phyloP scores from a whole-genome alignment of 805 yeast species.

The Maudiozyma barnettii region DNA sequence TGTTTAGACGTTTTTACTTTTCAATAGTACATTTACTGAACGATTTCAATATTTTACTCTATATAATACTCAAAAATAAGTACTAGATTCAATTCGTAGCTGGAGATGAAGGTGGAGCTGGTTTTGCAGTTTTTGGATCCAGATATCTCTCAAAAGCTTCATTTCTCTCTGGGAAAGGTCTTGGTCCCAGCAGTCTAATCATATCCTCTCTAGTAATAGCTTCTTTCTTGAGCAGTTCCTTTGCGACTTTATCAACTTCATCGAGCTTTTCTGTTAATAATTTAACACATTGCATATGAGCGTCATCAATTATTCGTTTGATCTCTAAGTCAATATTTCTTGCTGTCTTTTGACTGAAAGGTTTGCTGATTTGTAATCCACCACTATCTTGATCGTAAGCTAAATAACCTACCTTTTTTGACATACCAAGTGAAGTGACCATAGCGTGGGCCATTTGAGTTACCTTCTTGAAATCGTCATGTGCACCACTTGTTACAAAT shows the following conservation, averaged over 20 bases:
- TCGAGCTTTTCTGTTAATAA: constrained; percentile 56
- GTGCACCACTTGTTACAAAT: constrained; percentile 85
- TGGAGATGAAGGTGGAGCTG: constrained; percentile 5
- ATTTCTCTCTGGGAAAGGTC: constrained; percentile 85
- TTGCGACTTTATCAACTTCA: constrained; percentile 79
- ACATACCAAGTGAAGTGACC: constrained; percentile 86
- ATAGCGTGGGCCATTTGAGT: constrained; percentile 82
- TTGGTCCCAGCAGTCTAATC: constrained; percentile 79
- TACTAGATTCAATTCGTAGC: constrained; percentile 4
- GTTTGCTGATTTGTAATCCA: constrained; percentile 55
- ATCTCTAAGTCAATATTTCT: constrained; percentile 74
- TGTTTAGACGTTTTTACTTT: no score
- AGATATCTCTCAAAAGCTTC: constrained; percentile 89
- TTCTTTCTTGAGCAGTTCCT: constrained; percentile 76
- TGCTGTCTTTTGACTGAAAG: constrained; percentile 83
- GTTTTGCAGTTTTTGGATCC: constrained; percentile 27
- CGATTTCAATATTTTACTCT: no score
- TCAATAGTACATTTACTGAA: no score
- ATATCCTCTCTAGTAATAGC: constrained; percentile 91
- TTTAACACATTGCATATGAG: constrained; percentile 59
- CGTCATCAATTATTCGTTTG: constrained; percentile 63
- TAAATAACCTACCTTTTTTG: constrained; percentile 57
- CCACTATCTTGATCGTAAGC: constrained; percentile 35
- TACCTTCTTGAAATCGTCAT: constrained; percentile 86
- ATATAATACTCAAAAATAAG: no score